Percentiles rank a stretch among this genome's conserved stretches.
Conservation (phyloP, 192 early-diverging fungal species). For the Gonapodya sp. region DNA sequence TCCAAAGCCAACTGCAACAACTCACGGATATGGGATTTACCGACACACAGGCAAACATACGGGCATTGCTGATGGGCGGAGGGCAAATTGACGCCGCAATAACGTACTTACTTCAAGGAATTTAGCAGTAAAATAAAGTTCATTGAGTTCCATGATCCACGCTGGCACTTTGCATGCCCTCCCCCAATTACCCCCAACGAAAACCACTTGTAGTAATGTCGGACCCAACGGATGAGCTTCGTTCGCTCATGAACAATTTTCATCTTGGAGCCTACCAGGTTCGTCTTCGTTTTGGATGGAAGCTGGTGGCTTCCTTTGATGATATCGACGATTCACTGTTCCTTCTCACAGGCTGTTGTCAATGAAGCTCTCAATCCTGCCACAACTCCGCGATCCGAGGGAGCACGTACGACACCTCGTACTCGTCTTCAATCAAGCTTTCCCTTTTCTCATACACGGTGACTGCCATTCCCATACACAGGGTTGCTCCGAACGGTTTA, state of each 20-base stretch:
- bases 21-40: conserved; percentile 75
- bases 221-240: not conserved
- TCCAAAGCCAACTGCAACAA: conserved; percentile 21
- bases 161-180: no score
- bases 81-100: not conserved
- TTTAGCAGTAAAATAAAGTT: not conserved
- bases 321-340: not conserved
- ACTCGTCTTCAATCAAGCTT: not conserved
- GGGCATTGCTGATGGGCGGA: conserved; percentile 52
- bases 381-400: not conserved
- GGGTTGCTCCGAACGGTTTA: conserved; percentile 37
- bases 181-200: no score
- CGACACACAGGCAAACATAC: conserved; percentile 53
- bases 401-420: not conserved
- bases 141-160: not conserved
- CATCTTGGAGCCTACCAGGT: not conserved
- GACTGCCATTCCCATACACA: not conserved
- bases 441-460: not conserved
- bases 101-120: not conserved
- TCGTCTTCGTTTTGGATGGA: not conserved
- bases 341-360: not conserved
- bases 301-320: no score
- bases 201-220: not conserved
- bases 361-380: not conserved
- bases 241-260: not conserved